These are phyloP conservation scores for Solanum peruvianum DNA, from an alignment of 257 asterid species.

Conservation along the genomic window DNA sequence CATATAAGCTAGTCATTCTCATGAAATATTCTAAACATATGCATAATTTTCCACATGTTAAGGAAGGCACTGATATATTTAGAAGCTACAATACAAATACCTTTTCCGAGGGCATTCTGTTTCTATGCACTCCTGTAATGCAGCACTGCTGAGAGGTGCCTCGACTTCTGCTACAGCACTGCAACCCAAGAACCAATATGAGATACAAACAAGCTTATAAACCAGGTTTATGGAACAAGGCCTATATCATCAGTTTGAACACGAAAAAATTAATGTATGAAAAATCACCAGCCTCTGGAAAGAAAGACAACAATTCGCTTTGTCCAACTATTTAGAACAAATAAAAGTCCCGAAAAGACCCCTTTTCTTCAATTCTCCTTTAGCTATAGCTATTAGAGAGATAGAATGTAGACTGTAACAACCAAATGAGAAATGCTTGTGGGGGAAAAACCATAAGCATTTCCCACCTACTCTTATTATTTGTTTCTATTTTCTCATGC, in stretches of 20 bases:
- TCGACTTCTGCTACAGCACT: conserved; percentile 32
- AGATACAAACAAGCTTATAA: neutral
- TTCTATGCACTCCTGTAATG: conserved; percentile 39
- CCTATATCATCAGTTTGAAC: neutral
- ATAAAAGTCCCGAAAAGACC: too few relatives aligned
- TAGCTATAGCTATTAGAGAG: too few relatives aligned
- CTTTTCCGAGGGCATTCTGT: conserved; percentile 61
- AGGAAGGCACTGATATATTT: neutral
- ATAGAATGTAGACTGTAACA: too few relatives aligned
- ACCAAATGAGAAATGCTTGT: too few relatives aligned
- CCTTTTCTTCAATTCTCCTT: too few relatives aligned
- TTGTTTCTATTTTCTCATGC: too few relatives aligned
- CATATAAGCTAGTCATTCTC: neutral
- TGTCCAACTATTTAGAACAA: too few relatives aligned
- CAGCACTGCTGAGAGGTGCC: conserved; percentile 30
- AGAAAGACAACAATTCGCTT: too few relatives aligned
- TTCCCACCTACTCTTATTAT: too few relatives aligned
- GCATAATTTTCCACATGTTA: neutral
- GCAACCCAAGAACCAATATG: conserved; percentile 12
- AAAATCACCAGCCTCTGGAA: neutral
- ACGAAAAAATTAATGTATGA: neutral
- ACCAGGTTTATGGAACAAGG: neutral
- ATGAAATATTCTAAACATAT: neutral
- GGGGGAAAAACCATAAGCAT: too few relatives aligned
- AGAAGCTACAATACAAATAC: conserved; percentile 12